Evolutionary conservation across 306 rosid genomes (phyloP), one percentile per base, ranked within the genome.

Genomic region (Rosa multiflora): DNA sequence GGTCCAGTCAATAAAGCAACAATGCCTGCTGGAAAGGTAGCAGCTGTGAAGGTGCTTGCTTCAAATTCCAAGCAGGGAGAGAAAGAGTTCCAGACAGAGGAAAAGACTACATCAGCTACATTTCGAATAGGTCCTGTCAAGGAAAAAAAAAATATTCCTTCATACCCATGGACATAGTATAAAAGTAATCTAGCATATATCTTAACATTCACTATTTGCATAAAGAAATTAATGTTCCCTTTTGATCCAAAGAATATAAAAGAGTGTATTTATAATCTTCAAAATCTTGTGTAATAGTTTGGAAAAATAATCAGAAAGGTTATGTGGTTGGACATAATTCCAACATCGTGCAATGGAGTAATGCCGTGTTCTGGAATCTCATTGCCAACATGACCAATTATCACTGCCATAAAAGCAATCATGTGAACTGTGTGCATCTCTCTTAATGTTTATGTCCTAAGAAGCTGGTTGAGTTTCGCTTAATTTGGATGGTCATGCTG

Each of bases 21-120:
- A 62, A 78, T 88, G 88, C 79, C 76, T 40, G 73, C 83, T 42
- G 87, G 88, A 80, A 89, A 78, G 78, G 77, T 88, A 56, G 84
- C 84, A 71, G 92, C 92, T 67, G 90, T 86, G 58, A 88, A 88
- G 80, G 90, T 73, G 75, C 92, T 88, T 77, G 86, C 91, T 80
- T 88, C 88, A 47, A 79, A 93, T 80, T 95, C 99, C 43, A 91
- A 89, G 83, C 99, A 95, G 82, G 99, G 99, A 82, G 97, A 95
- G 79, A 91, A 75, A 81, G 98, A 95, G 86, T 95, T 95, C 85
- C 99, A 93, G 78, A 95, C 98, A 29, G 99, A 95, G 94, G 99
- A 91, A 87, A 61, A 78, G 40, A 13, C 52, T 26, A n/a, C 66
- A 55, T 59, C 76, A 23, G 70, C 75, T 76, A 40, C 61, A 63